Percentiles rank a stretch among this genome's conserved stretches.
These are phyloP conservation scores for Amaranthus hypochondriacus DNA, from an alignment of 148 eudicot genomes.

Conservation along the genomic window DNA sequence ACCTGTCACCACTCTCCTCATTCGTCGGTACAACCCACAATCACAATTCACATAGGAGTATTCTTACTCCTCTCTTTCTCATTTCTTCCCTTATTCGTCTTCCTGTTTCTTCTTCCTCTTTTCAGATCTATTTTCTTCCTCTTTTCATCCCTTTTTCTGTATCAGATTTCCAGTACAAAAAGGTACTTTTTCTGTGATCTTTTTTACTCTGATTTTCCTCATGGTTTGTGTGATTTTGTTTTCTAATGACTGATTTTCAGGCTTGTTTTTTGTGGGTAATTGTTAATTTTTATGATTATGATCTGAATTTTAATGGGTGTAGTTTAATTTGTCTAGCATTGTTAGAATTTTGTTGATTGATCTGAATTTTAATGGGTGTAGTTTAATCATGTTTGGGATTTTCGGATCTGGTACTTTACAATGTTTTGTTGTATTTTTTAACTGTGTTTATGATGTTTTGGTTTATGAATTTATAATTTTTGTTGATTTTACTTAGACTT, in stretches of 20 bases:
- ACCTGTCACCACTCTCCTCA: constrained; percentile 19
- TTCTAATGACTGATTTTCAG: constrained; percentile 1
- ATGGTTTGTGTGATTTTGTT: background rate
- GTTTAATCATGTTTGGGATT: background rate
- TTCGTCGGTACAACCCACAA: constrained; percentile 25
- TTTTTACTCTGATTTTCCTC: background rate
- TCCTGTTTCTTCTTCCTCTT: background rate
- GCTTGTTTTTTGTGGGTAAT: constrained; percentile 13
- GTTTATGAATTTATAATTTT: background rate
- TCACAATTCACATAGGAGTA: no score
- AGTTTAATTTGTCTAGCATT: constrained; percentile 10
- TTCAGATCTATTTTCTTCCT: constrained; percentile 9
- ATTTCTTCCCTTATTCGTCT: background rate
- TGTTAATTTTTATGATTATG: background rate
- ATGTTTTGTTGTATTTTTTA: background rate
- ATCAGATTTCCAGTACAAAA: background rate
- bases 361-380: background rate
- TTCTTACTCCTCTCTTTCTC: background rate
- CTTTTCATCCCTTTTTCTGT: background rate
- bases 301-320: constrained; percentile 19
- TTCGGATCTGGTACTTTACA: constrained; percentile 18
- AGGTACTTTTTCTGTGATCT: constrained; percentile 15
- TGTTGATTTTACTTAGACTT: background rate
- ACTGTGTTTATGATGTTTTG: background rate
- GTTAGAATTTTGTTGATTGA: constrained; percentile 16